A percentile compares a stretch with the other conserved stretches of the same genome.
Evolutionary conservation across 805 yeast genomes (phyloP).

Genomic region (Metschnikowia corniflorae): DNA sequence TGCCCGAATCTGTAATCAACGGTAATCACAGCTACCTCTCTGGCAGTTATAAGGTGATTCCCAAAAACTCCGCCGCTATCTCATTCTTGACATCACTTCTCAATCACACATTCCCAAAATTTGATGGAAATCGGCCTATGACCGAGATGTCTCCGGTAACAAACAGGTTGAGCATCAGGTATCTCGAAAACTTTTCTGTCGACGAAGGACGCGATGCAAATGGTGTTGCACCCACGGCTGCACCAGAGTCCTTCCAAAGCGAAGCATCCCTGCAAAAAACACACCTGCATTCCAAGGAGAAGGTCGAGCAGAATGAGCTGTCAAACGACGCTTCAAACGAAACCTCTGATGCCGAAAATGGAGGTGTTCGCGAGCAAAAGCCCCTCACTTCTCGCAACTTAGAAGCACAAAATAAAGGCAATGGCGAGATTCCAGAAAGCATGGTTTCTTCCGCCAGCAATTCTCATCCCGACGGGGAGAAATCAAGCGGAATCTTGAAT

Average conservation of each 20-base stretch:
- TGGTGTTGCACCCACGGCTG: conserved; percentile 2
- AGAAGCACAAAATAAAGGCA: conserved; percentile 5
- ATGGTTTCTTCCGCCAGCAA: conserved; percentile 1
- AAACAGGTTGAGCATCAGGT: conserved; percentile 13
- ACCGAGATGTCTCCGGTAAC: conserved; percentile 12
- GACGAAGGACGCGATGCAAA: conserved; percentile 4
- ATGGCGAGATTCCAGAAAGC: background rate
- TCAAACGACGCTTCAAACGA: conserved; percentile 20
- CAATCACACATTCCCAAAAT: conserved; percentile 1
- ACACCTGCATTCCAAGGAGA: conserved; percentile 9
- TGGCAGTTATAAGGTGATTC: no score
- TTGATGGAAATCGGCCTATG: conserved; percentile 3
- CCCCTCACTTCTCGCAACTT: conserved; percentile 8
- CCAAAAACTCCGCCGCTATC: conserved; percentile 1
- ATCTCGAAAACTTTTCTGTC: conserved; percentile 11
- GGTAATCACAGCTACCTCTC: background rate
- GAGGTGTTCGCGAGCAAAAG: conserved; percentile 4
- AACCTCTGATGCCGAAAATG: conserved; percentile 17
- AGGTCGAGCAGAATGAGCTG: conserved; percentile 16
- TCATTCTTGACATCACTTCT: conserved; percentile 2
- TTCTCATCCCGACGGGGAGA: conserved; percentile 11
- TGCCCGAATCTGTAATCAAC: no score
- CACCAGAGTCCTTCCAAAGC: conserved; percentile 5
- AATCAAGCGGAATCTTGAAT: conserved; percentile 1
- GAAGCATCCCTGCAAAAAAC: background rate